phyloP scores from a whole-genome alignment of 2,329 filamentous ascomycete species.

The Ascochyta clinopodiicola region DNA sequence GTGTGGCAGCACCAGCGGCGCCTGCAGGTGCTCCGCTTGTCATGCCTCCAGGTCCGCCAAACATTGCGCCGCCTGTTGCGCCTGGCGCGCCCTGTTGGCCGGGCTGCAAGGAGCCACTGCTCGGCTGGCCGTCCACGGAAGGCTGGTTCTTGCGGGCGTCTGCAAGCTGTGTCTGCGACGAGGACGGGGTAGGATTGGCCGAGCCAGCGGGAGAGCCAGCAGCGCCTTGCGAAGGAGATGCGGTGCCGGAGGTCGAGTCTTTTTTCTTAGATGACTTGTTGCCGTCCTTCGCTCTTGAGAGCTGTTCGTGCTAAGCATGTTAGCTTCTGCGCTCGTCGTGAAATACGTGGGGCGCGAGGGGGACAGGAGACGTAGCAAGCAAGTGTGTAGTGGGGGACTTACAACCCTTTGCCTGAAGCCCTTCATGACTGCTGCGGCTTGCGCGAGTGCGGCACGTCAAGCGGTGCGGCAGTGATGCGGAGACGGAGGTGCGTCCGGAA shows the following conservation, averaged over 20 bases:
- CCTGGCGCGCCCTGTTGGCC: constrained; percentile 41
- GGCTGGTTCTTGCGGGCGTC: constrained; percentile 82
- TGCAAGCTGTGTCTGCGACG: constrained; percentile 85
- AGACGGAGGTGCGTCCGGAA: constrained; percentile 32
- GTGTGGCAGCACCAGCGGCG: constrained; percentile 59
- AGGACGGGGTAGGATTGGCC: constrained; percentile 77
- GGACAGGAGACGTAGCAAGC: constrained; percentile 26
- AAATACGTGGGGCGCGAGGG: constrained; percentile 29
- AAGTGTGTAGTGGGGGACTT: constrained; percentile 56
- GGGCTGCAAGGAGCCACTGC: constrained; percentile 37
- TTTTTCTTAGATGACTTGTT: constrained; percentile 78
- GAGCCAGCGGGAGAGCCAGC: constrained; percentile 66
- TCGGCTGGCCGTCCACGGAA: constrained; percentile 40
- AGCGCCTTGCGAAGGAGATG: constrained; percentile 73
- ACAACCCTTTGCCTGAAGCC: constrained; percentile 97
- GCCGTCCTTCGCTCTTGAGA: constrained; percentile 83
- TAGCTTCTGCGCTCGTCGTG: constrained; percentile 50
- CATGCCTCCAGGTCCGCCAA: constrained; percentile 38
- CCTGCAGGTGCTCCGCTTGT: constrained; percentile 53
- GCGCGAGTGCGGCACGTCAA: constrained; percentile 39
- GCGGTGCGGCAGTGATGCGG: constrained; percentile 36
- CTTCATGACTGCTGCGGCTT: constrained; percentile 77
- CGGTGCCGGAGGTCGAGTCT: constrained; percentile 69
- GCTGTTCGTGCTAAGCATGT: constrained; percentile 73
- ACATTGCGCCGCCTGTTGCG: constrained; percentile 42